Conservation (phyloP, 2,329 filamentous ascomycete species). For the Exserohilum rostratum region DNA sequence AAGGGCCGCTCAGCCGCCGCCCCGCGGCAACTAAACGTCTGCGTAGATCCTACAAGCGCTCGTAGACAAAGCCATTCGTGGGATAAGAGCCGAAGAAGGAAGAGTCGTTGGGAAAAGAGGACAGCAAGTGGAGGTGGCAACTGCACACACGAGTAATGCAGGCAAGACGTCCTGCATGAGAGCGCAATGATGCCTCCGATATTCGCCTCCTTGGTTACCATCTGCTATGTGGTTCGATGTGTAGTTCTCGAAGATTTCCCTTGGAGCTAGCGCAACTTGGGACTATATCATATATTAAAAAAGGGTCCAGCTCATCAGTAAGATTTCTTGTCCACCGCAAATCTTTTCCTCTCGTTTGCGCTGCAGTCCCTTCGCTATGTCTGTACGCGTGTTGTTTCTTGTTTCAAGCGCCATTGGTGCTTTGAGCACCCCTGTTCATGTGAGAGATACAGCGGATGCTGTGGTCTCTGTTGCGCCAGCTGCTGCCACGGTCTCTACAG, state of each 20-base stretch:
- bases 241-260: background rate
- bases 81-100: background rate
- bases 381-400: conserved; percentile 5
- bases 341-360: background rate
- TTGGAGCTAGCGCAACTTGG: background rate
- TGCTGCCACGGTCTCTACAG: conserved; percentile 11
- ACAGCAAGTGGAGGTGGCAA: background rate
- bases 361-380: conserved; percentile 2
- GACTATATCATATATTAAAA: background rate
- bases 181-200: background rate
- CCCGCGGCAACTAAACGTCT: background rate
- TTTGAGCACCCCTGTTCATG: conserved; percentile 5
- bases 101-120: background rate
- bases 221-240: background rate
- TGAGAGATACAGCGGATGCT: background rate
- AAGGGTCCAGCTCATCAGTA: background rate
- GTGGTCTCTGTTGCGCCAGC: conserved; percentile 10
- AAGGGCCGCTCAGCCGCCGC: background rate
- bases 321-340: background rate
- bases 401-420: conserved; percentile 4
- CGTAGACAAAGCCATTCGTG: background rate
- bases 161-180: background rate
- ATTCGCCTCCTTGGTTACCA: background rate
- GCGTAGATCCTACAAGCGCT: no score
- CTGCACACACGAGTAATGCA: conserved; percentile 3